Evolutionary conservation across 2,329 filamentous ascomycete genomes (phyloP).

Genomic region (Claviceps fusiformis): DNA sequence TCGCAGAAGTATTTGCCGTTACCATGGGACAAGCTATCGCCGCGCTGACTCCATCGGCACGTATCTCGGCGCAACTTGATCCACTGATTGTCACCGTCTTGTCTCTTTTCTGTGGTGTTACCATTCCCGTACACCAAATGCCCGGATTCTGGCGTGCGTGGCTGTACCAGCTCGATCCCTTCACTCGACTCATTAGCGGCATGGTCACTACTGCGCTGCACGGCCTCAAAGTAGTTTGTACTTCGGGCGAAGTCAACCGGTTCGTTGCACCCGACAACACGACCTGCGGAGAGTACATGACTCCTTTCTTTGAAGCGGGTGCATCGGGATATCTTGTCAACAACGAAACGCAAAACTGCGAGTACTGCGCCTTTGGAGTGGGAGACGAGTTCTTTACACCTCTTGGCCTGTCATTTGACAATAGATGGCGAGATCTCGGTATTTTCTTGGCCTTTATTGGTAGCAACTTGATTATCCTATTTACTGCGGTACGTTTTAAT

Average conservation of each 20-base stretch:
- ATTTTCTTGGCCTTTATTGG: conserved; percentile 65
- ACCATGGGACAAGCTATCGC: conserved; percentile 66
- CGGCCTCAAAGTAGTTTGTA: conserved; percentile 48
- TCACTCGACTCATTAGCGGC: conserved; percentile 68
- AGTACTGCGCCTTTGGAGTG: conserved; percentile 69
- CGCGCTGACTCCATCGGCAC: conserved; percentile 62
- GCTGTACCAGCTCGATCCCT: conserved; percentile 73
- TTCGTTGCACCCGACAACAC: conserved; percentile 54
- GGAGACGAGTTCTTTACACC: conserved; percentile 69
- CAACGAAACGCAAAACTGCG: conserved; percentile 52
- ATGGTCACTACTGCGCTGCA: conserved; percentile 71
- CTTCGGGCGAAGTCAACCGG: conserved; percentile 44
- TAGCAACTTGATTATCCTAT: conserved; percentile 56
- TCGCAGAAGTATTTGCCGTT: conserved; percentile 75
- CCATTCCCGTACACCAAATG: conserved; percentile 66
- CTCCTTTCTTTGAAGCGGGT: conserved; percentile 51
- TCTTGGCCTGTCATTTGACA: conserved; percentile 50
- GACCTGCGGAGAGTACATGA: conserved; percentile 66
- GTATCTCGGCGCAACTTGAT: conserved; percentile 67
- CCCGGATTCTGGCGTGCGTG: conserved; percentile 65
- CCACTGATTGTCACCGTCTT: conserved; percentile 76
- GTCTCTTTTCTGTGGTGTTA: conserved; percentile 76
- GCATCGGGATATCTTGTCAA: conserved; percentile 58
- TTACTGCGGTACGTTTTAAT: conserved; percentile 34
- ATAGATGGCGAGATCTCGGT: conserved; percentile 71